Evolutionary conservation across 371 early-diverging fungal species (phyloP), one percentile per base, ranked within the genome.

Genomic region (Dinochytrium kinnereticum): DNA sequence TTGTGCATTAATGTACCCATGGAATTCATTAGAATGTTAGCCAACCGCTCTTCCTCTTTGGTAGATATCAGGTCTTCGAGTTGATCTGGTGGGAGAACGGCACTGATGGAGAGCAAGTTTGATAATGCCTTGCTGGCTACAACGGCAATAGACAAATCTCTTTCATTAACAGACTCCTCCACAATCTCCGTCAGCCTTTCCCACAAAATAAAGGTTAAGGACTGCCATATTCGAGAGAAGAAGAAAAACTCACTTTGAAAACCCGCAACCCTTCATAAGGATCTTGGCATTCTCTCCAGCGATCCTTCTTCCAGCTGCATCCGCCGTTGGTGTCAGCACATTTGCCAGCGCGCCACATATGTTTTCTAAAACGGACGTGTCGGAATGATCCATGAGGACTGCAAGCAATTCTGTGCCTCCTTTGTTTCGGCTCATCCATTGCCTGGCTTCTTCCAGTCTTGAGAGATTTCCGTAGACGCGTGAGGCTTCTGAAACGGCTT

Each of bases 401-500:
- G 70, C 68, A 7, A 77, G 68, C n/a, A 77, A 44, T 55, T 81
- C 82, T 21, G 75, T 73, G 1, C 77, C 81, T 70, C 80, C 81
- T 26, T 72, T 51, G 33, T 67, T 68, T 30, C 30, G 24, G 26
- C 57, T 51, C 68, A 81, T 39, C 69, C 75, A 59, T 13, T 31
- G 17, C 19, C 64, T 69, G 24, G 65, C 69, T 21, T 51, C 68
- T 17, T 39, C 34, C 10, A 53, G 39, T 15, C 78, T 65, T n/a
- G 73, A 72, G 28, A 81, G 34, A 39, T 81, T 81, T 0, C 70
- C 77, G 30, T 75, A 57, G 17, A 81, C 76, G 10, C 81, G 57
- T 0, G 69, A 40, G 0, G 81, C 74, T 70, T 77, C 74, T 49
- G 72, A 69, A 3, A 78, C 74, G 21, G 72, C 61, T 51, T 81